Evolutionary conservation across 345 rosid species (phyloP).

Genomic region (Rhodomyrtus tomentosa): DNA sequence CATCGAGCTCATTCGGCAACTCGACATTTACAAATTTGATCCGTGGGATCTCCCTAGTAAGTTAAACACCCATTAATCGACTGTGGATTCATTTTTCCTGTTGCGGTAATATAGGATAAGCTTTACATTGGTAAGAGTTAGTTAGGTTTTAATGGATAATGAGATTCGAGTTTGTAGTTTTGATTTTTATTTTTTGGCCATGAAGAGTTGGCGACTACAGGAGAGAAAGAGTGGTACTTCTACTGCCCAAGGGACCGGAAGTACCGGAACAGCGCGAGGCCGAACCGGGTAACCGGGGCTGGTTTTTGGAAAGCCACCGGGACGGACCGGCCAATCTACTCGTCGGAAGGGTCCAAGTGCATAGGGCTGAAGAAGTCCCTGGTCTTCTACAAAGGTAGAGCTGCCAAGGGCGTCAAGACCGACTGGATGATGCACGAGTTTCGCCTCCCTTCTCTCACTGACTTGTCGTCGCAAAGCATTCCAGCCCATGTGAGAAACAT

Average conservation of each 20-base stretch:
- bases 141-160: not conserved
- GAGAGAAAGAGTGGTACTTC: conserved; percentile 92
- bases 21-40: conserved; percentile 85
- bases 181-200: too few relatives aligned
- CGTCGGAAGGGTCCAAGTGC: conserved; percentile 74
- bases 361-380: conserved; percentile 91
- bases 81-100: not conserved
- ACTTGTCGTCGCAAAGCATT: conserved; percentile 23
- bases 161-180: not conserved
- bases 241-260: conserved; percentile 91
- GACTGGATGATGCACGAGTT: conserved; percentile 99
- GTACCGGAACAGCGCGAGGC: conserved; percentile 83
- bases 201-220: conserved; percentile 59
- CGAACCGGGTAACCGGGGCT: conserved; percentile 79
- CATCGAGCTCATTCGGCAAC: conserved; percentile 78
- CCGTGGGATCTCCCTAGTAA: conserved; percentile 99
- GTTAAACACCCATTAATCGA: not conserved
- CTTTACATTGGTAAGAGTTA: not conserved
- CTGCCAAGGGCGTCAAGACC: conserved; percentile 85
- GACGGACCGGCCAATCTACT: conserved; percentile 87
- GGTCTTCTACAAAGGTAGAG: conserved; percentile 89
- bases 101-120: not conserved
- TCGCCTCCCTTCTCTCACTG: conserved; percentile 65
- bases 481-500: conserved; percentile 42
- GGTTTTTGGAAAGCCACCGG: conserved; percentile 99